Conservation (phyloP, 805 yeast species). For the Myxozyma sirexii region DNA sequence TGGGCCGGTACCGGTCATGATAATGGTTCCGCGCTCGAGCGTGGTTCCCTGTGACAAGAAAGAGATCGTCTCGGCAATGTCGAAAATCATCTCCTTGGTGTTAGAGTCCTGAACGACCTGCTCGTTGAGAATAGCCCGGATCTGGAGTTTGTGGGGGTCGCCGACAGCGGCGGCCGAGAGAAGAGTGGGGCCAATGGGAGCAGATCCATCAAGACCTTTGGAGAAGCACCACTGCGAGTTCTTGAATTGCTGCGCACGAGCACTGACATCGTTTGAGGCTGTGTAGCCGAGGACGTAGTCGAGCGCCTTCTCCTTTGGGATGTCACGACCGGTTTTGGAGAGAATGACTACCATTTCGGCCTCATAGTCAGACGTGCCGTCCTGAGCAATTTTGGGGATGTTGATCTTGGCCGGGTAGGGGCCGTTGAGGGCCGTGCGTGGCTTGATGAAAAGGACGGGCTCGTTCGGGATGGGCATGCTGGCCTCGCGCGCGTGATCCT, state of each 20-base stretch:
- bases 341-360: background rate
- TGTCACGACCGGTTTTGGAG: background rate
- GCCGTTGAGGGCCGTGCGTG: background rate
- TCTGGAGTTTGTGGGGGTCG: background rate
- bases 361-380: constrained; percentile 1
- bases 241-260: background rate
- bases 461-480: background rate
- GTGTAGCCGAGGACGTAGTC: background rate
- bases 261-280: background rate
- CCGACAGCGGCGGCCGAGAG: background rate
- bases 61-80: constrained; percentile 47
- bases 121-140: background rate
- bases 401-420: constrained; percentile 1
- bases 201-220: background rate
- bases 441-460: background rate
- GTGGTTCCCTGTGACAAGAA: constrained; percentile 56
- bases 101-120: background rate
- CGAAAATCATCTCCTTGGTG: constrained; percentile 50
- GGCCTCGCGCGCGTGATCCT: background rate
- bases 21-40: constrained; percentile 53
- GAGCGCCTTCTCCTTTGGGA: background rate
- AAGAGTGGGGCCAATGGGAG: background rate
- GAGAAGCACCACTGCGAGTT: constrained; percentile 2
- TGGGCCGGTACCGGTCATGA: constrained; percentile 58
- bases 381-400: background rate